These are phyloP conservation scores for Parmelia sp. DNA, from an alignment of 495 filamentous ascomycete genomes.

Conservation along the genomic window DNA sequence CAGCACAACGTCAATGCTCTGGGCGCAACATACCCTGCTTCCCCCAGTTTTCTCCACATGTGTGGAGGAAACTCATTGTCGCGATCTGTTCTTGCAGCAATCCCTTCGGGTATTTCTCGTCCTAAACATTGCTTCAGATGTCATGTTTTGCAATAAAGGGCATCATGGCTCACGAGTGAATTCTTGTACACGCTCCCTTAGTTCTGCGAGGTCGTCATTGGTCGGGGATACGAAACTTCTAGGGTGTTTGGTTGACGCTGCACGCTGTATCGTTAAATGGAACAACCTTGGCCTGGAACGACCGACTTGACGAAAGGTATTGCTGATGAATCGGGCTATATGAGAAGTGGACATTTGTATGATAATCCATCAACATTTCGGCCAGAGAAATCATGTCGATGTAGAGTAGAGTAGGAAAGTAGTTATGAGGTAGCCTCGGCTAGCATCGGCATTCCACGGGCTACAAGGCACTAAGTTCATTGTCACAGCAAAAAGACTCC, in stretches of 20 bases:
- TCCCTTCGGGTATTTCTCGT: conserved; percentile 66
- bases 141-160: conserved; percentile 1
- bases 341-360: conserved; percentile 13
- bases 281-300: conserved; percentile 14
- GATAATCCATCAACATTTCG: not conserved
- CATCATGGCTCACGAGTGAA: conserved; percentile 56
- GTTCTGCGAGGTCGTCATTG: conserved; percentile 67
- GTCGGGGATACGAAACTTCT: conserved; percentile 72
- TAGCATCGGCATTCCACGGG: not conserved
- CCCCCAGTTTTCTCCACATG: conserved; percentile 92
- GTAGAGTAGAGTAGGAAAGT: not conserved
- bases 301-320: conserved; percentile 21
- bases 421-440: too few species aligned
- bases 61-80: conserved; percentile 80
- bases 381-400: not conserved
- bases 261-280: conserved; percentile 30
- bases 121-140: conserved; percentile 28
- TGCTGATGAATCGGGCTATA: conserved; percentile 14
- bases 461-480: too few species aligned
- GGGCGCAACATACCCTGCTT: conserved; percentile 53
- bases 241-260: conserved; percentile 76
- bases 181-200: conserved; percentile 86
- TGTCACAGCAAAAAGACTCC: too few species aligned
- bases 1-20: not conserved
- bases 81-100: conserved; percentile 70